Percentiles rank a stretch among this genome's conserved stretches.
phyloP scores from a whole-genome alignment of 106 monocot genomes.

The Chionographis japonica region DNA sequence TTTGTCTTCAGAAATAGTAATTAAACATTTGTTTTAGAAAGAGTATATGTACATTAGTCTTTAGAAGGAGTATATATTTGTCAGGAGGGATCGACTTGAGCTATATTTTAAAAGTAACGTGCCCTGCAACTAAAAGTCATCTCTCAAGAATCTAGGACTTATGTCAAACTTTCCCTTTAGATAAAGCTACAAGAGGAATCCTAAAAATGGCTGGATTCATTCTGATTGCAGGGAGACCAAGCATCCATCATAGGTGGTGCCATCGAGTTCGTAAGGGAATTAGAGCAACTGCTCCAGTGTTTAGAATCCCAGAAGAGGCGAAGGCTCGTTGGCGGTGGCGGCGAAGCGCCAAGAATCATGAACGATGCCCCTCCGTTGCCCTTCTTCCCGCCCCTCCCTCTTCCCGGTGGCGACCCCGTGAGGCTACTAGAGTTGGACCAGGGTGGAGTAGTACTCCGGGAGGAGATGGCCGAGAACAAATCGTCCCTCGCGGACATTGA shows the following conservation, averaged over 20 bases:
- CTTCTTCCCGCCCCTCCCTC: constrained; percentile 10
- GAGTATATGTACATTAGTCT: no score
- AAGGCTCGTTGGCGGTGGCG: constrained; percentile 31
- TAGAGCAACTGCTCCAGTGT: constrained; percentile 90
- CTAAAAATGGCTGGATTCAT: no score
- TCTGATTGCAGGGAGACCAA: constrained; percentile 68
- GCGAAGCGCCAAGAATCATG: constrained; percentile 4
- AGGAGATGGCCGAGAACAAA: constrained; percentile 74
- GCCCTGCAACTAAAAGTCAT: no score
- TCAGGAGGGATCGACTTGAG: no score
- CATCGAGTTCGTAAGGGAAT: constrained; percentile 79
- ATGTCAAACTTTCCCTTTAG: no score
- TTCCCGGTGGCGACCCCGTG: constrained; percentile 13
- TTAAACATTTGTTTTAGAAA: no score
- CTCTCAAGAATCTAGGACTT: no score
- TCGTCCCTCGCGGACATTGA: constrained; percentile 70
- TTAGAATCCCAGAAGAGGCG: constrained; percentile 81
- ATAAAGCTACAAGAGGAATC: neutral
- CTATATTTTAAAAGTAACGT: no score
- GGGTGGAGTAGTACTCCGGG: constrained; percentile 9
- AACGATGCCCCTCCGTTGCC: constrained; percentile 2
- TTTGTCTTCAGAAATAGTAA: no score
- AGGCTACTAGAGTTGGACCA: constrained; percentile 15
- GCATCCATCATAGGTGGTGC: constrained; percentile 92
- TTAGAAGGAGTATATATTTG: no score